Percentiles rank a stretch among this genome's conserved stretches.
These are phyloP conservation scores for Globisporangium solare DNA, from an alignment of 352 stramenopile genomes.

Conservation along the genomic window DNA sequence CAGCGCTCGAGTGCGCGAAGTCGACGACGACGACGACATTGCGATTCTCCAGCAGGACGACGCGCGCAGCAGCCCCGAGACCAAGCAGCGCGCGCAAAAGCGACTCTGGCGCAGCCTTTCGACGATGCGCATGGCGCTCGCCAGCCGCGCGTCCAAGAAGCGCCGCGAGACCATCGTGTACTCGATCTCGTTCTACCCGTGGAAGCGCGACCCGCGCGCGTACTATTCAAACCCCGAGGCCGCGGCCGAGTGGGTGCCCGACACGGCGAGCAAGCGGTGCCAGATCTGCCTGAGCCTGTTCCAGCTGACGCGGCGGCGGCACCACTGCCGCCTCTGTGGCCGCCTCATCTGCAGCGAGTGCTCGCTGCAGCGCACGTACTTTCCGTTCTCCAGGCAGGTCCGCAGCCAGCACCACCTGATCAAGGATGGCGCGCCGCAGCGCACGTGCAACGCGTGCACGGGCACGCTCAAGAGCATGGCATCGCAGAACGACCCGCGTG, in stretches of 20 bases:
- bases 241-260: constrained; percentile 66
- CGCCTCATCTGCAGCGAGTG: constrained; percentile 69
- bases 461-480: constrained; percentile 60
- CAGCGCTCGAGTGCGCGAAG: neutral
- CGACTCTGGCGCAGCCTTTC: constrained; percentile 12
- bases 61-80: constrained; percentile 3
- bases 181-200: constrained; percentile 74
- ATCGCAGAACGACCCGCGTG: constrained; percentile 46
- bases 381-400: constrained; percentile 43
- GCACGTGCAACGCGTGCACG: constrained; percentile 64
- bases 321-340: constrained; percentile 82
- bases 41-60: constrained; percentile 16
- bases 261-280: constrained; percentile 58
- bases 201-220: constrained; percentile 59
- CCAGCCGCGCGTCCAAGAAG: constrained; percentile 12
- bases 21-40: constrained; percentile 16
- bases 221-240: constrained; percentile 72
- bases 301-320: constrained; percentile 59
- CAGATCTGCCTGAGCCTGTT: constrained; percentile 56
- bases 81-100: neutral
- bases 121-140: constrained; percentile 12
- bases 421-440: constrained; percentile 63
- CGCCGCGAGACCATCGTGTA: constrained; percentile 36
- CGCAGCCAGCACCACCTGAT: constrained; percentile 61
- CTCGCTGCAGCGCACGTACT: constrained; percentile 59